Evolutionary conservation across 192 early-diverging fungal genomes (phyloP), one percentile per base, ranked within the genome.

Genomic region (Linnemannia zychae): DNA sequence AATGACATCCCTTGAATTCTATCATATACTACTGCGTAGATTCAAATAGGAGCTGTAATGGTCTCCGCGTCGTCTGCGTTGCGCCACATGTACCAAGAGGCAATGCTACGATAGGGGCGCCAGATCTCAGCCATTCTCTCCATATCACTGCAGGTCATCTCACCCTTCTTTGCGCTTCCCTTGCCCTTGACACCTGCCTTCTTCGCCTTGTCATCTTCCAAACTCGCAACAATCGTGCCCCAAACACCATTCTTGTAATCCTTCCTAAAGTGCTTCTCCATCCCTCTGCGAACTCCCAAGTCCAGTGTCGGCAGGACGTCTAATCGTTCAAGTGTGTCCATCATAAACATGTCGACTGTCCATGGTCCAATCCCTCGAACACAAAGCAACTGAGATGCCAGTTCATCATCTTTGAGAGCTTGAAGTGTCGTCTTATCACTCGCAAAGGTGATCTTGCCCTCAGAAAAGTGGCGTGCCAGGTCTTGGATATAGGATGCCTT

Each of bases 281-380:
- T 84, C 3, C 82, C 82, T 24, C 18, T 73, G 22, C 82, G 76
- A 6, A 84, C 48, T 3, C 82, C 82, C 33, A 84, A 46, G 48
- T 84, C 82, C 36, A 84, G 37, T 2, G 82, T 84, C 17, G 82
- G 82, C 9, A 84, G 44, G 4, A 84, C 57, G 75, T 84, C 82
- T 47, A 84, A 38, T 2, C 82, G 82, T 38, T 79, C 82, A 1
- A 84, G 77, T 9, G 82, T 69, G n/a, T 63, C n/a, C 77, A 84
- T 84, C 82, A 84, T 71, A 40, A 84, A 84, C 82, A 84, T 84
- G 33, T 84, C 82, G 22, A 84, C 77, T 17, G 82, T 84, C 82
- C 82, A 84, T 4, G 71, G 82, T 22, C 82, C 82, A 36, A 84
- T 84, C 33, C 82, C 82, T 20, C 77, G 72, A 22, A 84, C 82